Percentiles rank a stretch among this genome's conserved stretches.
These are phyloP conservation scores for Apophysomyces trapeziformis DNA, from an alignment of 371 early-diverging fungal species.

Conservation along the genomic window DNA sequence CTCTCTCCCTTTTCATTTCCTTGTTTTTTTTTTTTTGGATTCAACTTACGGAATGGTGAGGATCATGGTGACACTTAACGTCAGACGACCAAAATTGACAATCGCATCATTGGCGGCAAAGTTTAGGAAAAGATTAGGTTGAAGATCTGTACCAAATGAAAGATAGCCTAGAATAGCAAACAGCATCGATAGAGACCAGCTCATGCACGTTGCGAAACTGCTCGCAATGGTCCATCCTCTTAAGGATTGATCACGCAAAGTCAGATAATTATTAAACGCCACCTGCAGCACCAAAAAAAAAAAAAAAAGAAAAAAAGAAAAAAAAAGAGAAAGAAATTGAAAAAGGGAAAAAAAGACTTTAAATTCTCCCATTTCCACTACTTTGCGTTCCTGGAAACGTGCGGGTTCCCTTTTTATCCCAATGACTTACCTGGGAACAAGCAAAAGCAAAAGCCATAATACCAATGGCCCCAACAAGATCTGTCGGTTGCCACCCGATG, in stretches of 20 bases:
- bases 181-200: slow-evolving; percentile 58
- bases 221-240: slow-evolving; percentile 49
- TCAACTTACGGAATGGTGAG: slow-evolving; percentile 53
- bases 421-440: slow-evolving; percentile 35
- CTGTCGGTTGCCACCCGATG: slow-evolving; percentile 36
- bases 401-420: background rate
- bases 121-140: slow-evolving; percentile 60
- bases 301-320: background rate
- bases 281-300: background rate
- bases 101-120: slow-evolving; percentile 54
- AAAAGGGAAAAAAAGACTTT: background rate
- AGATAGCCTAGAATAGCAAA: slow-evolving; percentile 64
- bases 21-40: background rate
- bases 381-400: too few relatives aligned
- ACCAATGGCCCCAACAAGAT: slow-evolving; percentile 48
- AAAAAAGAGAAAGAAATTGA: background rate
- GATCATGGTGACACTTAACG: slow-evolving; percentile 58
- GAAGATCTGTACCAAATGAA: slow-evolving; percentile 56
- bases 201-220: slow-evolving; percentile 44
- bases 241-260: slow-evolving; percentile 47
- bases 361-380: too few relatives aligned
- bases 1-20: too few relatives aligned
- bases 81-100: slow-evolving; percentile 57
- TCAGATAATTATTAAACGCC: slow-evolving; percentile 54
- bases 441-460: slow-evolving; percentile 54